Evolutionary conservation across 306 rosid species (phyloP), one percentile per base, ranked within the genome.

Genomic region (Cicer chorassanicum): DNA sequence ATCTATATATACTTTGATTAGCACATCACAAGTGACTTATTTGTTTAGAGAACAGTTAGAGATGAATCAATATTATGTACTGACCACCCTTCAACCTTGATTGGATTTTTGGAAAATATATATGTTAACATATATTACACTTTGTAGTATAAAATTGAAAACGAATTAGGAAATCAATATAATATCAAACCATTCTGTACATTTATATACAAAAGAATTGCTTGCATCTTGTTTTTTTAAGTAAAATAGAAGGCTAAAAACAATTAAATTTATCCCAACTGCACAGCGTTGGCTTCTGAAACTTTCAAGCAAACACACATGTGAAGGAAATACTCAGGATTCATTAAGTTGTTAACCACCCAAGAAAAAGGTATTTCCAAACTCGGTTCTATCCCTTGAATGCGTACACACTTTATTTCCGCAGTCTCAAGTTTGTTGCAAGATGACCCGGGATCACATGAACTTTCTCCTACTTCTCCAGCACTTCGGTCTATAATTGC

Each of bases 311-410:
- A 94, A 63, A 92, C 90, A 84, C 89, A 92, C 13, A 92, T 80
- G 60, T 92, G 97, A 81, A 94, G 95, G 71, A 87, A 94, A 85
- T 88, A 83, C 74, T 94, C 99, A 1, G 99, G 99, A 64, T 90
- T 90, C 82, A 80, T 85, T 12, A 94, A 80, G 84, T 90, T 92
- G 65, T 80, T 86, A 68, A 87, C 96, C 49, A 94, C 91, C 99
- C 99, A 94, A 70, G 90, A 79, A 77, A 94, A 94, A 6, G 99
- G 99, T 88, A 88, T 88, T 75, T 87, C 88, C 80, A 87, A 77
- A 65, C 67, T 86, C n/a, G 97, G 99, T 74, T 92, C 88, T 83
- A 94, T 94, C 68, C 99, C 99, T 92, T 94, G 99, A 83, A 94
- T 87, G 79, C 99, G 92, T 18, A 94, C 83, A 13, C 89, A 84